Percentiles rank a stretch among this genome's conserved stretches.
These are phyloP conservation scores for Vigna hirtella DNA, from an alignment of 306 rosid species.

Conservation along the genomic window DNA sequence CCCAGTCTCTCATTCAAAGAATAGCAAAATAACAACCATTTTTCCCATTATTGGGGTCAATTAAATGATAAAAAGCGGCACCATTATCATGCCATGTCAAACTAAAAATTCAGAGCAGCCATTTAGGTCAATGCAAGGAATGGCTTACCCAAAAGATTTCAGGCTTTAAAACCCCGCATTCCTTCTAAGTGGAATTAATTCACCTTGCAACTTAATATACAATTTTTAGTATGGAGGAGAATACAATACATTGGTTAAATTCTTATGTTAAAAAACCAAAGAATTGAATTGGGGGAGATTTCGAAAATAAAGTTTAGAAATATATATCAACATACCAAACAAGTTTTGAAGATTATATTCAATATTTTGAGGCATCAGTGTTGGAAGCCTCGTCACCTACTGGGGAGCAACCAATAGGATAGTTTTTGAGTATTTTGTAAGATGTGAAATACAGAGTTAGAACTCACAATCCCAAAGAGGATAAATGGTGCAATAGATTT, in stretches of 20 bases:
- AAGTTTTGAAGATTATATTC: neutral
- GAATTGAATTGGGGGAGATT: neutral
- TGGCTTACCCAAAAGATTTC: too few relatives aligned
- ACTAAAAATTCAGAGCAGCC: too few relatives aligned
- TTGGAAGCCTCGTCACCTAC: neutral
- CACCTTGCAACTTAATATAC: too few relatives aligned
- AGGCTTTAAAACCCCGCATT: too few relatives aligned
- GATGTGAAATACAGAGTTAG: neutral
- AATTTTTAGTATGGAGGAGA: neutral
- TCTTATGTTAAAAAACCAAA: neutral
- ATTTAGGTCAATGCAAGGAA: too few relatives aligned
- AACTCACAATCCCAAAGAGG: neutral
- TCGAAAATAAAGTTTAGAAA: neutral
- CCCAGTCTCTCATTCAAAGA: too few relatives aligned
- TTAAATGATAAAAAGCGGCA: too few relatives aligned
- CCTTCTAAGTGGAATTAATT: too few relatives aligned
- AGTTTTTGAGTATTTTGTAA: neutral
- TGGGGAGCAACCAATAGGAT: neutral
- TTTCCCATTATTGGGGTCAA: too few relatives aligned
- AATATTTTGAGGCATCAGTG: neutral
- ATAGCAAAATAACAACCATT: too few relatives aligned
- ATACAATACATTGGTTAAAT: neutral
- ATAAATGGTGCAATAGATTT: neutral
- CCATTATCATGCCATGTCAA: too few relatives aligned
- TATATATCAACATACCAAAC: neutral